A percentile compares a stretch with the other conserved stretches of the same genome.
phyloP scores from a whole-genome alignment of 202 grass and related monocot genomes.

The Hordeum pubiflorum region DNA sequence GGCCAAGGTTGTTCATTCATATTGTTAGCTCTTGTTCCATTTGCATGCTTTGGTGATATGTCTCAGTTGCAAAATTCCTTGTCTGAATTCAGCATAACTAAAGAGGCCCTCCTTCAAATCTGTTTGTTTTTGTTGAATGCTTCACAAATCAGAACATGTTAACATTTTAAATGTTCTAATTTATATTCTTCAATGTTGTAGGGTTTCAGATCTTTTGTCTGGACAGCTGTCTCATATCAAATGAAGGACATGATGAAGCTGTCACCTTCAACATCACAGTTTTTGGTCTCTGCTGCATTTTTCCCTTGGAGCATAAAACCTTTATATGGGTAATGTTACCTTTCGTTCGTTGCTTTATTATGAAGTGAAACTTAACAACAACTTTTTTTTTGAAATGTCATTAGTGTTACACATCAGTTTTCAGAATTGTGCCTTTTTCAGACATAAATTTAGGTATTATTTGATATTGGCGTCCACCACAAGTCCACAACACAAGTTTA shows the following conservation, averaged over 20 bases:
- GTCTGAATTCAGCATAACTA: neutral
- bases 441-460: neutral
- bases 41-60: neutral
- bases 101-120: neutral
- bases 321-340: constrained; percentile 52
- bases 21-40: neutral
- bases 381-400: neutral
- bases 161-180: neutral
- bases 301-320: constrained; percentile 82
- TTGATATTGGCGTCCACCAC: neutral
- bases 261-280: constrained; percentile 58
- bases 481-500: neutral
- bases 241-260: constrained; percentile 77
- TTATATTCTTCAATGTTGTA: constrained; percentile 7
- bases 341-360: neutral
- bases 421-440: neutral
- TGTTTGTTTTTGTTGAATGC: neutral
- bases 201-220: constrained; percentile 77
- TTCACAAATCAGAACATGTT: neutral
- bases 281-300: constrained; percentile 61
- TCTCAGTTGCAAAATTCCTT: neutral
- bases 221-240: constrained; percentile 74
- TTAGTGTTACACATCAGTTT: neutral
- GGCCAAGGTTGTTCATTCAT: neutral
- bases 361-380: neutral